These are phyloP conservation scores for Xylariales sp. DNA, from an alignment of 2,329 filamentous ascomycete genomes.

Conservation along the genomic window DNA sequence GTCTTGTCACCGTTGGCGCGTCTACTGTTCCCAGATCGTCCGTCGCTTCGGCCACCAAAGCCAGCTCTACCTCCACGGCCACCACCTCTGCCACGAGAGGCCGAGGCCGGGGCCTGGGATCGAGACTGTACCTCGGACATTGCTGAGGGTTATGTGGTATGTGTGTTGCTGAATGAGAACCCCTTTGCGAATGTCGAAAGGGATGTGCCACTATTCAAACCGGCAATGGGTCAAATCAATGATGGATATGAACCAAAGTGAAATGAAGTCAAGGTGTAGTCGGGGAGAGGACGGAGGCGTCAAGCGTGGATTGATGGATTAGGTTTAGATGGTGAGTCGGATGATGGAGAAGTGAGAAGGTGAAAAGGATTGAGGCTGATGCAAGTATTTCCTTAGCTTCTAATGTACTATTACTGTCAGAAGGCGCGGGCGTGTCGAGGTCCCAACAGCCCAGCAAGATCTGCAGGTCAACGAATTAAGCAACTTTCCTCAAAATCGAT, in stretches of 20 bases:
- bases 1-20: conserved; percentile 69
- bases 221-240: no score
- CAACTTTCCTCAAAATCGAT: no score
- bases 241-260: conserved; percentile 18
- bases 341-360: conserved; percentile 6
- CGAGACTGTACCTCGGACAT: conserved; percentile 96
- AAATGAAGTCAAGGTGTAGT: conserved; percentile 1
- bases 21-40: conserved; percentile 48
- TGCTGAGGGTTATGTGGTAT: conserved; percentile 38
- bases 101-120: conserved; percentile 58
- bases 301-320: neutral
- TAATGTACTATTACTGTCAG: no score
- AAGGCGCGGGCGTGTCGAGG: no score
- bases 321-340: conserved; percentile 1
- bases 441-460: no score
- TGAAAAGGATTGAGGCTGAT: conserved; percentile 4
- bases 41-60: conserved; percentile 63
- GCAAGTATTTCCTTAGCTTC: neutral
- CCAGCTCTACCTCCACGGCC: conserved; percentile 79
- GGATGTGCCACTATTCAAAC: no score
- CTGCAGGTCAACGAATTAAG: no score
- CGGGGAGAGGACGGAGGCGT: conserved; percentile 3
- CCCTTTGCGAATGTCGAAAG: conserved; percentile 24
- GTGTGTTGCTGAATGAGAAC: conserved; percentile 20
- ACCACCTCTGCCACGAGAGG: conserved; percentile 85